phyloP scores from a whole-genome alignment of 2,329 filamentous ascomycete species.

The Bimuria novae-zelandiae region DNA sequence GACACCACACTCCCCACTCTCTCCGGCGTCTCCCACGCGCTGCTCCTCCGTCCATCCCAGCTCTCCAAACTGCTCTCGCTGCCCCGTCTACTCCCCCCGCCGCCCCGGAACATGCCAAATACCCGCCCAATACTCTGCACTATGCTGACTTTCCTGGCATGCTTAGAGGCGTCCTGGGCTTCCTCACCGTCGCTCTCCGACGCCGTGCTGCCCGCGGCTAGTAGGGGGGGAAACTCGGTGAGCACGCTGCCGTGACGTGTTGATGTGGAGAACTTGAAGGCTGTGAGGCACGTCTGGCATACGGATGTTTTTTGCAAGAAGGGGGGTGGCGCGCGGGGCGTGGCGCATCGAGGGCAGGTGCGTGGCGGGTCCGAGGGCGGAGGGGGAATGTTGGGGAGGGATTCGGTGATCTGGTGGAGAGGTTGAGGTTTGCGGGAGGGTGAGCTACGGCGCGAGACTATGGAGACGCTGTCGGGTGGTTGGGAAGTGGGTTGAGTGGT shows the following conservation, averaged over 20 bases:
- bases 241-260: background rate
- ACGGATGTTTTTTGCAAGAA: too few species aligned
- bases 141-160: background rate
- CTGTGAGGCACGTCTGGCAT: constrained; percentile 13
- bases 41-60: background rate
- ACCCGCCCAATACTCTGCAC: background rate
- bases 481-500: background rate
- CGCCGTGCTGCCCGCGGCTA: background rate
- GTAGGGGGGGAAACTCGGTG: constrained; percentile 19
- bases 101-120: background rate
- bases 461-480: background rate
- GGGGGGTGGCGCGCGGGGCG: too few species aligned
- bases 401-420: background rate
- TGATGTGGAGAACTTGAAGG: constrained; percentile 3
- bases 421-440: too few species aligned
- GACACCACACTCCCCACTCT: too few species aligned
- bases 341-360: constrained; percentile 5
- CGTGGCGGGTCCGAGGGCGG: background rate
- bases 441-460: background rate
- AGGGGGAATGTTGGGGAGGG: background rate
- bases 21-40: background rate
- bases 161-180: too few species aligned
- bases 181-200: background rate
- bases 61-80: background rate
- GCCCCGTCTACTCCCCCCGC: background rate